Conservation (phyloP, 2,329 filamentous ascomycete species). For the Verticillium albo-atrum region DNA sequence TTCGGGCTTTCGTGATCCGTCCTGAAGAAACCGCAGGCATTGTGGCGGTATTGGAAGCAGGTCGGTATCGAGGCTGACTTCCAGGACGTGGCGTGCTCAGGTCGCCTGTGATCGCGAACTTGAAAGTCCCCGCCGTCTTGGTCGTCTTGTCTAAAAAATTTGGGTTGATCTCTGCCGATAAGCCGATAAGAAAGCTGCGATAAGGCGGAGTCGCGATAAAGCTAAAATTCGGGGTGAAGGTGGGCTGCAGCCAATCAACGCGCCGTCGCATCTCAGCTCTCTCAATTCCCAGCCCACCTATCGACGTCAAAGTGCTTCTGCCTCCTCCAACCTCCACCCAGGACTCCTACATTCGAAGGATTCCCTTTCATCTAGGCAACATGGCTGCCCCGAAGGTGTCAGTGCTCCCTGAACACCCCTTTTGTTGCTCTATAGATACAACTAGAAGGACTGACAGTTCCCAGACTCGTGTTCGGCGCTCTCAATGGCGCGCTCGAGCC, state of each 20-base stretch:
- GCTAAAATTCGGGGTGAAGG: background rate
- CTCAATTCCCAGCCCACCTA: background rate
- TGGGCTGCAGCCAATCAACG: background rate
- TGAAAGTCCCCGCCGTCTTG: conserved; percentile 9
- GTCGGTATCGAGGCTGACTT: background rate
- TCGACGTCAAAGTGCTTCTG: background rate
- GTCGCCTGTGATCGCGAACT: conserved; percentile 5
- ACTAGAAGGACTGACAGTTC: background rate
- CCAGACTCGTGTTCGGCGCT: conserved; percentile 75
- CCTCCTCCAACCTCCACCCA: background rate
- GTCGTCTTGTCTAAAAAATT: conserved; percentile 11
- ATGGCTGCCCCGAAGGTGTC: conserved; percentile 49
- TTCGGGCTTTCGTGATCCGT: conserved; percentile 64
- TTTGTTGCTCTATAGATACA: background rate
- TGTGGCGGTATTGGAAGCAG: conserved; percentile 27
- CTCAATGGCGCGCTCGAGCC: conserved; percentile 73
- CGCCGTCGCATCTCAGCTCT: conserved; percentile 4
- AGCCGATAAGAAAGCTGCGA: conserved; percentile 8
- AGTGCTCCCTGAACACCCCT: conserved; percentile 9
- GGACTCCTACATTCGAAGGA: background rate
- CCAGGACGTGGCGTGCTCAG: background rate
- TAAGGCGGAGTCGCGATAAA: conserved; percentile 1
- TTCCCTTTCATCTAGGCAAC: conserved; percentile 2
- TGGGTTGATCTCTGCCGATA: conserved; percentile 14
- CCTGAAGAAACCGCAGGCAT: conserved; percentile 62